These are phyloP conservation scores for Desmodesmus armatus DNA, from an alignment of 139 green algal genomes.

Conservation along the genomic window DNA sequence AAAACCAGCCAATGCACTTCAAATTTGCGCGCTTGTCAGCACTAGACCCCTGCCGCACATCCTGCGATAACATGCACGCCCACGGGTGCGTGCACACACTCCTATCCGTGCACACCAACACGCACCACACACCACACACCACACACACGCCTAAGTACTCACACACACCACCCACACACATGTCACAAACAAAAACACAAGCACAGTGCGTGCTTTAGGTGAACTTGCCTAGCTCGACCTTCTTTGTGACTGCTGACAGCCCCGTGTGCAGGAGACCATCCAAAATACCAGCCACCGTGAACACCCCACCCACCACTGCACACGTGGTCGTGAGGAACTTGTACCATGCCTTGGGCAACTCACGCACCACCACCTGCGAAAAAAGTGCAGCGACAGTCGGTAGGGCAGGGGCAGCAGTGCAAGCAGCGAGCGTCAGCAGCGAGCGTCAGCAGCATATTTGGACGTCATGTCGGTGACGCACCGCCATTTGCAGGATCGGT, in stretches of 20 bases:
- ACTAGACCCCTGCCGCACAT: too few species aligned
- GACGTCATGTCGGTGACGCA: neutral
- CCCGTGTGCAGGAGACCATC: constrained; percentile 79
- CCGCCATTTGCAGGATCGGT: neutral
- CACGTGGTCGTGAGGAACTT: constrained; percentile 91
- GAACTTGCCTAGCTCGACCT: constrained; percentile 87
- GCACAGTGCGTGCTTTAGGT: too few species aligned
- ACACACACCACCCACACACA: too few species aligned
- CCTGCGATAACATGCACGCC: too few species aligned
- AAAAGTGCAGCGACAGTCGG: neutral
- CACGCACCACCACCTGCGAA: constrained; percentile 72
- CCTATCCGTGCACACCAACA: too few species aligned
- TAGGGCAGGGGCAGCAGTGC: neutral
- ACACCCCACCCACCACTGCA: constrained; percentile 80
- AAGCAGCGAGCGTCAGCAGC: too few species aligned
- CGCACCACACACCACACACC: too few species aligned
- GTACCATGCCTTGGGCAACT: constrained; percentile 74
- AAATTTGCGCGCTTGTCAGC: too few species aligned
- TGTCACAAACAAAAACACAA: too few species aligned
- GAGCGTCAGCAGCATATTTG: neutral
- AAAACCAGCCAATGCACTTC: too few species aligned
- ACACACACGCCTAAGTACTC: too few species aligned
- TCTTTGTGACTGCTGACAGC: constrained; percentile 71
- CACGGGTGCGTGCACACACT: too few species aligned
- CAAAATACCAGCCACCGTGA: constrained; percentile 91